Conservation (phyloP, 2,329 filamentous ascomycete genomes). For the Verticillium albo-atrum region DNA sequence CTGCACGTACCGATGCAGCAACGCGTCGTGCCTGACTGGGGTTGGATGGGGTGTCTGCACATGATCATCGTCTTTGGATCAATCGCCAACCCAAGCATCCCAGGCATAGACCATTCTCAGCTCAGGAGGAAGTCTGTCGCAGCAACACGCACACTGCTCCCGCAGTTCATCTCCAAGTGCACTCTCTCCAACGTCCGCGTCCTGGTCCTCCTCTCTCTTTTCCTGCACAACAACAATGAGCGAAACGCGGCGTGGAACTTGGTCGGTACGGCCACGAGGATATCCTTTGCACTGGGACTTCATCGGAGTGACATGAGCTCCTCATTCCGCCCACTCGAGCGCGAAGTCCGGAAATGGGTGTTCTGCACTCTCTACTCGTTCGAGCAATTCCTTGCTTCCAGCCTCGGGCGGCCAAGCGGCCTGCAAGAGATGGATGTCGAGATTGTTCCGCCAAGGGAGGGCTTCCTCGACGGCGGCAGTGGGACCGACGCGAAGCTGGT, state of each 20-base stretch:
- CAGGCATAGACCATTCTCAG: conserved; percentile 19
- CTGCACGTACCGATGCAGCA: conserved; percentile 3
- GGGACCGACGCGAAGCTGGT: conserved; percentile 23
- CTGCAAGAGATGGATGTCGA: conserved; percentile 30
- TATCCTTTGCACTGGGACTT: conserved; percentile 25
- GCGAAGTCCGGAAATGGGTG: conserved; percentile 27
- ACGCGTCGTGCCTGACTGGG: conserved; percentile 19
- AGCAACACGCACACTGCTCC: conserved; percentile 18
- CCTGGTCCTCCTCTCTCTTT: conserved; percentile 25
- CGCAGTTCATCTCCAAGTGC: conserved; percentile 24
- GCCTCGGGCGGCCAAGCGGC: conserved; percentile 27
- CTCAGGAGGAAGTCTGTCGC: conserved; percentile 18
- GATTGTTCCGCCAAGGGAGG: conserved; percentile 22
- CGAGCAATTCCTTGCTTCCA: conserved; percentile 30
- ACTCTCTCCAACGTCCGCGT: conserved; percentile 25
- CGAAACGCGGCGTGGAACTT: conserved; percentile 32
- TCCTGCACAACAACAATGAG: conserved; percentile 33
- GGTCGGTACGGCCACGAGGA: conserved; percentile 23
- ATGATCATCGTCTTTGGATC: conserved; percentile 32
- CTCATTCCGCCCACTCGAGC: conserved; percentile 25
- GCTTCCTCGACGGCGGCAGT: conserved; percentile 19
- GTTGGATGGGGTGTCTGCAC: conserved; percentile 29
- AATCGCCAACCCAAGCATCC: conserved; percentile 18
- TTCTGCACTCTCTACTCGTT: conserved; percentile 31
- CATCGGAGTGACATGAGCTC: conserved; percentile 23